phyloP scores from a whole-genome alignment of 176 grass and related monocot species.

The Oryza glumipatula region DNA sequence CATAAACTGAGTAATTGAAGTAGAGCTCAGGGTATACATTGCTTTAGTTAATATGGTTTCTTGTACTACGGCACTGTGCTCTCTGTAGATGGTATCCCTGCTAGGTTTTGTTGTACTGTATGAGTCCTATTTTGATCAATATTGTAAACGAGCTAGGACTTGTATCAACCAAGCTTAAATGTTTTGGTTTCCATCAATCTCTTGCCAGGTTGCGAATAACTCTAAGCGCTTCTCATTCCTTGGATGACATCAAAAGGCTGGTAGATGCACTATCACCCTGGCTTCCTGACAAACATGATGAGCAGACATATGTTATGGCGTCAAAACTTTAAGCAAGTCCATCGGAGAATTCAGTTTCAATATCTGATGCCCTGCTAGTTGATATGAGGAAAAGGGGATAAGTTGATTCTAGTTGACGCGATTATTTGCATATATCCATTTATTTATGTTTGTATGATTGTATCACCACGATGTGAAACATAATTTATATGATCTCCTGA shows the following conservation, averaged over 20 bases:
- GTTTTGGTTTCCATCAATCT: background rate
- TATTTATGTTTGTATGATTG: background rate
- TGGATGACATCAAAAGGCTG: conserved; percentile 71
- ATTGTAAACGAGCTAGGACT: background rate
- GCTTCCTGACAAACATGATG: conserved; percentile 43
- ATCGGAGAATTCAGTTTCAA: background rate
- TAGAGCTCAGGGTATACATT: background rate
- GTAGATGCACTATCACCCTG: conserved; percentile 58
- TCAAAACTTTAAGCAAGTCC: conserved; percentile 53
- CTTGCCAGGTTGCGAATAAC: conserved; percentile 79
- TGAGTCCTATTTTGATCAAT: background rate
- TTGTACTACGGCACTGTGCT: background rate
- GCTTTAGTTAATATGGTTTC: background rate
- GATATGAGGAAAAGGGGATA: background rate
- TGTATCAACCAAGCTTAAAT: conserved; percentile 12
- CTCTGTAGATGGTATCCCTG: background rate
- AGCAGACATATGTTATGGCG: conserved; percentile 2
- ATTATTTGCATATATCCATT: background rate
- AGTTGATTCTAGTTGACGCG: background rate
- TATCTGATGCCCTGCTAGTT: background rate
- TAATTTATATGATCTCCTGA: background rate
- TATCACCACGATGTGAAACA: background rate
- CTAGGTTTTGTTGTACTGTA: background rate
- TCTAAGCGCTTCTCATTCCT: conserved; percentile 75
- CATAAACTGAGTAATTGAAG: background rate